Evolutionary conservation across 2,329 filamentous ascomycete genomes (phyloP).

Genomic region (Alternaria novae-zelandiae): DNA sequence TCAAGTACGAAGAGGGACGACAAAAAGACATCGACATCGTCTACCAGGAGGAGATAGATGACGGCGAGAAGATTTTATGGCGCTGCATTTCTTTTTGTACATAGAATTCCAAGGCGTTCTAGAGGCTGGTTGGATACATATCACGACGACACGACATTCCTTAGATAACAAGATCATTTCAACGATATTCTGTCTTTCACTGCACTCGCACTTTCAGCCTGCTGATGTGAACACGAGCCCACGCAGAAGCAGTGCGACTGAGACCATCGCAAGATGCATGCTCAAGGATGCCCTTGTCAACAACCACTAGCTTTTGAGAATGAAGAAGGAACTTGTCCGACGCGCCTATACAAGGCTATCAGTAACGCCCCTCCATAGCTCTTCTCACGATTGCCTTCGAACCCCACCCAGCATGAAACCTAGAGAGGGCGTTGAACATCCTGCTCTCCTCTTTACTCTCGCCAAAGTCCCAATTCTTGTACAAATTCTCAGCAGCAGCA

Average conservation of each 20-base stretch:
- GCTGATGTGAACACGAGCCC: too few species aligned
- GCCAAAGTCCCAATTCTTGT: not conserved
- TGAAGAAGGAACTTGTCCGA: not conserved
- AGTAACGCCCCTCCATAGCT: not conserved
- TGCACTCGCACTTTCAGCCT: too few species aligned
- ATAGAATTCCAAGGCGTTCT: not conserved
- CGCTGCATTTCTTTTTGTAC: not conserved
- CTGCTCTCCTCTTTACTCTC: not conserved
- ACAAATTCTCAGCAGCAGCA: not conserved
- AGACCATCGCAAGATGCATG: too few species aligned
- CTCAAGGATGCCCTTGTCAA: too few species aligned
- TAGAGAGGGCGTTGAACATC: not conserved
- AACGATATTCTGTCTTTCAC: not conserved
- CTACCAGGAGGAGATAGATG: conserved; percentile 5
- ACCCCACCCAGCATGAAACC: not conserved
- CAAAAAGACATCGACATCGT: conserved; percentile 4
- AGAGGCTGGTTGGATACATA: not conserved
- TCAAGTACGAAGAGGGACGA: conserved; percentile 9
- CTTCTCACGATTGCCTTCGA: not conserved
- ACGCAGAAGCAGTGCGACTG: too few species aligned
- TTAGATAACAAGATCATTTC: not conserved
- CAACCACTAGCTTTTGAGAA: too few species aligned
- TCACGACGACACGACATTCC: not conserved
- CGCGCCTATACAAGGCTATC: not conserved
- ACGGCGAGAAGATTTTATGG: not conserved